Evolutionary conservation across 1,284 basidiomycete species (phyloP).

Genomic region (Porodaedalea pini): DNA sequence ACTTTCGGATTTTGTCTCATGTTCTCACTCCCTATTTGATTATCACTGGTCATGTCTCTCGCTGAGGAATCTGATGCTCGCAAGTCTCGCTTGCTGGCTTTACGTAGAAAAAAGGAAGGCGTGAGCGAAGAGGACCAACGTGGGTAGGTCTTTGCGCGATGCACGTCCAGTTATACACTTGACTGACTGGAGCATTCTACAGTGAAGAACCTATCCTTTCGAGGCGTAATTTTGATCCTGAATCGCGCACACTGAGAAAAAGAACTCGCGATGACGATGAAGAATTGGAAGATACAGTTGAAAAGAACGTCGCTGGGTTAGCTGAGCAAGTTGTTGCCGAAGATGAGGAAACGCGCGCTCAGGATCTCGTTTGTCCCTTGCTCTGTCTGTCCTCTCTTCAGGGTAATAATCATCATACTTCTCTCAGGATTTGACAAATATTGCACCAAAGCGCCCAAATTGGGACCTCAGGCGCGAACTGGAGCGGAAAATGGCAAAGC

Average conservation of each 20-base stretch:
- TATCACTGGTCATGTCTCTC: conserved; percentile 57
- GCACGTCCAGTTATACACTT: background rate
- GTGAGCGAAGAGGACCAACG: conserved; percentile 38
- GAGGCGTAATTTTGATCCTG: conserved; percentile 83
- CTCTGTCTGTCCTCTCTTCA: background rate
- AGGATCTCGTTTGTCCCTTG: conserved; percentile 70
- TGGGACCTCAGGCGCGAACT: conserved; percentile 97
- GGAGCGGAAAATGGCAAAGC: conserved; percentile 81
- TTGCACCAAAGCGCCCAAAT: conserved; percentile 93
- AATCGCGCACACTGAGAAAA: conserved; percentile 73
- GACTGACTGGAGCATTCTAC: background rate
- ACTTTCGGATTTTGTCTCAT: too few relatives aligned
- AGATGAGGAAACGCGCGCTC: conserved; percentile 78
- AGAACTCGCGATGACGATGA: conserved; percentile 47
- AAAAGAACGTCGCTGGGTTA: conserved; percentile 80
- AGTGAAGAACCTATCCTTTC: conserved; percentile 59
- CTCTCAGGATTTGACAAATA: conserved; percentile 87
- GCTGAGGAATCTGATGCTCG: conserved; percentile 82
- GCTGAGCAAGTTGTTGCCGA: conserved; percentile 82
- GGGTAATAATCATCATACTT: background rate
- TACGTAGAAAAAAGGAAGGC: conserved; percentile 70
- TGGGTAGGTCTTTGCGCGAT: conserved; percentile 27
- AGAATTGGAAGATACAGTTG: conserved; percentile 80
- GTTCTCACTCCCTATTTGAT: background rate
- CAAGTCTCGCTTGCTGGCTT: conserved; percentile 79